Conservation (phyloP, 2,329 filamentous ascomycete species). For the Ceratocystis cacaofunesta region DNA sequence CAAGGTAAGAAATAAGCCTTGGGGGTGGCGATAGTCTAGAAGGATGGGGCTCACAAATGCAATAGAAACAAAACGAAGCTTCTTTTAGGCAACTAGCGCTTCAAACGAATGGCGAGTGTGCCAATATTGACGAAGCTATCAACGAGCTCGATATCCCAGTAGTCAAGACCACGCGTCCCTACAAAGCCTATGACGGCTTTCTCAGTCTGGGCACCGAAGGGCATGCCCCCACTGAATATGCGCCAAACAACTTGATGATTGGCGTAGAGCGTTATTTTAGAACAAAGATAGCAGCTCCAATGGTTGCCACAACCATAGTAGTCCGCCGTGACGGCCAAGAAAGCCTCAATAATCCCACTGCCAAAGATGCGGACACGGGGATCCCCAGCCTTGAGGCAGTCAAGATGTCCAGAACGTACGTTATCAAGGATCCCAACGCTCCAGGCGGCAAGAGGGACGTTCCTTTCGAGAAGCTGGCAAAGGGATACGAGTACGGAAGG, state of each 20-base stretch:
- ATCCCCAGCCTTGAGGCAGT: conserved; percentile 46
- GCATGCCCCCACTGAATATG: conserved; percentile 1
- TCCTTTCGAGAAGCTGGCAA: conserved; percentile 68
- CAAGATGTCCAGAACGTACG: conserved; percentile 65
- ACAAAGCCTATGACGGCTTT: conserved; percentile 63
- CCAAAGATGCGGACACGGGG: conserved; percentile 35
- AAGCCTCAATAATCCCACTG: conserved; percentile 23
- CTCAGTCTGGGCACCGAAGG: conserved; percentile 65
- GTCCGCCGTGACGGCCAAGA: conserved; percentile 30
- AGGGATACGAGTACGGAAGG: conserved; percentile 84
- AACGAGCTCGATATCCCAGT: conserved; percentile 63
- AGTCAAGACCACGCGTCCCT: conserved; percentile 60
- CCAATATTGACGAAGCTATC: conserved; percentile 76
- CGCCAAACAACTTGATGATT: conserved; percentile 53
- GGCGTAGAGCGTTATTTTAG: conserved; percentile 83
- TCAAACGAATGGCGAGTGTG: conserved; percentile 55
- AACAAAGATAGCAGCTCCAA: conserved; percentile 60
- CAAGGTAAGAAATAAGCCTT: conserved; percentile 53
- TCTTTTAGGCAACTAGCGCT: conserved; percentile 52
- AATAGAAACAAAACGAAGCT: conserved; percentile 48
- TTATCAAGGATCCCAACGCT: conserved; percentile 57
- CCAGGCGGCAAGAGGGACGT: conserved; percentile 72
- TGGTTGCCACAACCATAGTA: conserved; percentile 65
- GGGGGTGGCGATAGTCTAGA: background rate
- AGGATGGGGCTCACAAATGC: background rate